Percentiles rank a stretch among this genome's conserved stretches.
These are phyloP conservation scores for Penicillium alfredii DNA, from an alignment of 495 filamentous ascomycete genomes.

Conservation along the genomic window DNA sequence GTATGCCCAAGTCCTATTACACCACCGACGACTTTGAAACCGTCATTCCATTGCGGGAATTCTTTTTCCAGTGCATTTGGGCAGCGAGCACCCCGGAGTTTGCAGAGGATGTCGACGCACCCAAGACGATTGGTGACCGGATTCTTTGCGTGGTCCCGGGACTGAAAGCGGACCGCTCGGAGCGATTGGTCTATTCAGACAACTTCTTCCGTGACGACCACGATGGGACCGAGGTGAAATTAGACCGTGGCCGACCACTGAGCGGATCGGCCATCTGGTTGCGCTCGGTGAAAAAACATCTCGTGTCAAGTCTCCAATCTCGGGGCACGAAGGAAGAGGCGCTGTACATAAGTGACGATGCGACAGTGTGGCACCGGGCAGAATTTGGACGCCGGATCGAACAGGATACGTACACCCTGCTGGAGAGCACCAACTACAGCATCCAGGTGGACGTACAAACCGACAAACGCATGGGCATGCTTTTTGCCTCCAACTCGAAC, in stretches of 20 bases:
- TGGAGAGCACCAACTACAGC: constrained; percentile 95
- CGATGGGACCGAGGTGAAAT: constrained; percentile 58
- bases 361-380: constrained; percentile 82
- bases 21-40: constrained; percentile 78
- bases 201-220: constrained; percentile 59
- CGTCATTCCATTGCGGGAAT: constrained; percentile 52
- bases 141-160: constrained; percentile 75
- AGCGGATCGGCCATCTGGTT: constrained; percentile 69
- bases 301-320: constrained; percentile 76
- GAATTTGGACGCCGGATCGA: constrained; percentile 77
- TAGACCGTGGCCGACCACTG: constrained; percentile 66
- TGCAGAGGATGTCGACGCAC: constrained; percentile 49
- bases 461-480: constrained; percentile 66
- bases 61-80: constrained; percentile 72
- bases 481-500: constrained; percentile 93
- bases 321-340: constrained; percentile 81
- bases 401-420: constrained; percentile 83
- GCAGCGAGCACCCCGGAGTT: constrained; percentile 71
- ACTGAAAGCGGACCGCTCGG: constrained; percentile 55
- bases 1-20: constrained; percentile 55
- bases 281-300: constrained; percentile 68
- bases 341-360: constrained; percentile 75
- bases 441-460: constrained; percentile 92
- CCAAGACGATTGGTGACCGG: constrained; percentile 54
- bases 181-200: constrained; percentile 72